These are phyloP conservation scores for Wickerhamiella australiensis DNA, from an alignment of 805 yeast genomes.

Conservation along the genomic window DNA sequence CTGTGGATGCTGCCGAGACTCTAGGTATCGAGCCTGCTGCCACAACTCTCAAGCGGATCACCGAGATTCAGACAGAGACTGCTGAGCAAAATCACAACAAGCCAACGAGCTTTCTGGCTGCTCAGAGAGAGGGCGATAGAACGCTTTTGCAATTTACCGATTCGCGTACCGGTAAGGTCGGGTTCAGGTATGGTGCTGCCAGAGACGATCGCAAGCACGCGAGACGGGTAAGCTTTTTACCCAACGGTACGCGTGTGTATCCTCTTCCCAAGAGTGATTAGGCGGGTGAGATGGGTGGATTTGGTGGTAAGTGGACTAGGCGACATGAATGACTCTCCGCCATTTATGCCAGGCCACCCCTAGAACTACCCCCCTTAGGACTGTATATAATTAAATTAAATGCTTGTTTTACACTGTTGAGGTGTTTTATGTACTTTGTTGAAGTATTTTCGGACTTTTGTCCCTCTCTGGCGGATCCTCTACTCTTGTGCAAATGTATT, in stretches of 20 bases:
- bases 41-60: constrained; percentile 54
- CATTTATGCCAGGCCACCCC: neutral
- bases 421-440: neutral
- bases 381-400: neutral
- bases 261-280: constrained; percentile 19
- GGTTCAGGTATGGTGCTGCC: constrained; percentile 83
- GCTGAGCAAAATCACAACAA: constrained; percentile 21
- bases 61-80: constrained; percentile 18
- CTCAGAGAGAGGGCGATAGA: constrained; percentile 56
- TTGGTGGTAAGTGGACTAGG: no score
- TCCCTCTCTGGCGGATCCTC: neutral
- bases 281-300: no score
- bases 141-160: constrained; percentile 60
- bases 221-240: constrained; percentile 34
- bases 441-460: neutral
- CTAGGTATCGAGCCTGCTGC: constrained; percentile 82
- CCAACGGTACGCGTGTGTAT: constrained; percentile 20
- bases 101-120: constrained; percentile 40
- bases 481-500: neutral
- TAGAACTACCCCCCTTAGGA: neutral
- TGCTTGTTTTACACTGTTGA: neutral
- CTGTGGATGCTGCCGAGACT: constrained; percentile 82
- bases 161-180: constrained; percentile 73
- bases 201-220: constrained; percentile 80
- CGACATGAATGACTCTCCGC: no score